Percentiles rank a stretch among this genome's conserved stretches.
phyloP scores from a whole-genome alignment of 208 protist genomes.

The Porcisia deanei region DNA sequence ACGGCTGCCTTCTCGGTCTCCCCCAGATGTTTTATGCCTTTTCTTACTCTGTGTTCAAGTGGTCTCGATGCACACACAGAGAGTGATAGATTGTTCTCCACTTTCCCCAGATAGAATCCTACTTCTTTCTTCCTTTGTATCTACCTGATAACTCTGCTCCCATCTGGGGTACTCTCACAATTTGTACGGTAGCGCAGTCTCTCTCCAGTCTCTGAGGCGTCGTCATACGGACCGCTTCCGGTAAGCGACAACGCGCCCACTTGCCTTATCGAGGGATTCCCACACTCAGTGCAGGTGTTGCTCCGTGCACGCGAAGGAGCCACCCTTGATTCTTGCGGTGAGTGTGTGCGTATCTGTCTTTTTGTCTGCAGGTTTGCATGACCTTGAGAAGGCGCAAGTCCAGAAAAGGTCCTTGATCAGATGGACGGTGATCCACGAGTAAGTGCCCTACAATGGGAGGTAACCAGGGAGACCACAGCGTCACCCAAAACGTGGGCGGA shows the following conservation, averaged over 20 bases:
- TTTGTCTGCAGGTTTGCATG: not conserved
- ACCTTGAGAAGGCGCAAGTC: not conserved
- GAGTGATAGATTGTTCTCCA: not conserved
- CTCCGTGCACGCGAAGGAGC: not conserved
- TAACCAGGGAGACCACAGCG: conserved; percentile 36
- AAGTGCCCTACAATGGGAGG: conserved; percentile 69
- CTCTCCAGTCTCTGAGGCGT: not conserved
- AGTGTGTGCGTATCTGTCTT: not conserved
- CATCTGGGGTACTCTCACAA: not conserved
- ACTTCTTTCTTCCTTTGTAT: not conserved
- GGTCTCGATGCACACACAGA: not conserved
- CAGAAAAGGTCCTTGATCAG: not conserved
- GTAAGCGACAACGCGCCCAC: not conserved
- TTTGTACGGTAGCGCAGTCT: not conserved
- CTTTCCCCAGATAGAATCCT: not conserved
- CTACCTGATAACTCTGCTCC: not conserved
- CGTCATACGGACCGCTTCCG: not conserved
- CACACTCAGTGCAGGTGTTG: not conserved
- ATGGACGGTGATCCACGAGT: conserved; percentile 37
- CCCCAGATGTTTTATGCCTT: no score
- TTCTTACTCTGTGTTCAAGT: not conserved
- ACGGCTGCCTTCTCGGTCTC: not conserved
- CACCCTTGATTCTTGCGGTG: not conserved
- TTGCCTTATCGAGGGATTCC: not conserved
- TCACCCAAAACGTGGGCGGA: conserved; percentile 74